Conservation (phyloP, 495 filamentous ascomycete species). For the Daldinia decipiens region DNA sequence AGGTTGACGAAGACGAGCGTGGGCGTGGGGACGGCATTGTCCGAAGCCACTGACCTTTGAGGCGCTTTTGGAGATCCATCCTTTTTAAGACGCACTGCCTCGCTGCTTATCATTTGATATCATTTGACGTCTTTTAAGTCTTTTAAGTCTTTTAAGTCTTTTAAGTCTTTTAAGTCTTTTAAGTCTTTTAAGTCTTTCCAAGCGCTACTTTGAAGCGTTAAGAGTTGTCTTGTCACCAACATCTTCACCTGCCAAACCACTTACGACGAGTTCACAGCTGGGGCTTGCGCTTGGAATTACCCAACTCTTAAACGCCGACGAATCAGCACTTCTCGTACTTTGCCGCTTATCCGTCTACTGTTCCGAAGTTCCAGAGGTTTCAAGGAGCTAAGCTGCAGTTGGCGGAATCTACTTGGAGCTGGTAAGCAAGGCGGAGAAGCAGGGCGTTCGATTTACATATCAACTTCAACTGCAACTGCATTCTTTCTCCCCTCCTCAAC, state of each 20-base stretch:
- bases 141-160: too few species aligned
- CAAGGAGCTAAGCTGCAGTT: slow-evolving; percentile 30
- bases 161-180: too few species aligned
- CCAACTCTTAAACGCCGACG: not conserved
- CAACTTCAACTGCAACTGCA: slow-evolving; percentile 20
- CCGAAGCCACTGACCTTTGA: slow-evolving; percentile 40
- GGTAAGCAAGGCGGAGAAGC: slow-evolving; percentile 25
- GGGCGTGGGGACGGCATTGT: slow-evolving; percentile 32
- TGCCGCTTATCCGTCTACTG: not conserved
- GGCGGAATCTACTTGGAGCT: slow-evolving; percentile 8
- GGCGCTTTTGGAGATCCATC: slow-evolving; percentile 24
- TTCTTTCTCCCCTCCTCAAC: not conserved
- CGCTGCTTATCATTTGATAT: slow-evolving; percentile 12
- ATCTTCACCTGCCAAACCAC: not conserved
- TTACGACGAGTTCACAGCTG: slow-evolving; percentile 9
- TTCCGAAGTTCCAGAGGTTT: slow-evolving; percentile 7
- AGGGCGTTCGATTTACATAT: slow-evolving; percentile 27
- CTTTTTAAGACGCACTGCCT: slow-evolving; percentile 40
- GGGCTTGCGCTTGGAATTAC: slow-evolving; percentile 6
- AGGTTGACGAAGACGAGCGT: slow-evolving; percentile 5
- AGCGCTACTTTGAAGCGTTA: not conserved
- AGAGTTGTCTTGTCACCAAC: not conserved
- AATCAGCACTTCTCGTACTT: slow-evolving; percentile 4
- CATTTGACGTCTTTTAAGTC: slow-evolving; percentile 38
- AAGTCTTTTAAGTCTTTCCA: slow-evolving; percentile 21